These are phyloP conservation scores for Phaseolus coccineus DNA, from an alignment of 331 rosid genomes.

Conservation along the genomic window DNA sequence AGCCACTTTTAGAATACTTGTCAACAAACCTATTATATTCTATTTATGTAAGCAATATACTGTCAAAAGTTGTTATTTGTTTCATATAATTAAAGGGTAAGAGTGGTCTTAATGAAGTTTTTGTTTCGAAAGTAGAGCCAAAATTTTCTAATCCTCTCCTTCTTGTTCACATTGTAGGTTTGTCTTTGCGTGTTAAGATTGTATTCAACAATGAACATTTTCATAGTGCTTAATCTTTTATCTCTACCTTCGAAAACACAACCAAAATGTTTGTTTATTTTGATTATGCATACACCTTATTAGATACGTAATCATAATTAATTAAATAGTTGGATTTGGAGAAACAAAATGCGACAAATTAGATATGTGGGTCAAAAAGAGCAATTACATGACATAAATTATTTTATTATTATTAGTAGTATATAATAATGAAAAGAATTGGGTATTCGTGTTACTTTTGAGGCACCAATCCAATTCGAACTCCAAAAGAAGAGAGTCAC, in stretches of 20 bases:
- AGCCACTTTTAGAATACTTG: background rate
- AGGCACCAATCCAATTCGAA: constrained; percentile 27
- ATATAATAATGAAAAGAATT: background rate
- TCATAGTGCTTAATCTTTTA: constrained; percentile 48
- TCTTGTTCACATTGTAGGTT: constrained; percentile 45
- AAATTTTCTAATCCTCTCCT: constrained; percentile 26
- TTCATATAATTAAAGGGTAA: constrained; percentile 20
- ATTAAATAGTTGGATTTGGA: constrained; percentile 15
- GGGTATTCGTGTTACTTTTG: background rate
- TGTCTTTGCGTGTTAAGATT: constrained; percentile 39
- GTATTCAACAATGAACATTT: constrained; percentile 34
- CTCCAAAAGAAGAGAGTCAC: constrained; percentile 37
- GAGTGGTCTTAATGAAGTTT: constrained; percentile 27
- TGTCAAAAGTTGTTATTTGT: constrained; percentile 60
- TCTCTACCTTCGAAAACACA: constrained; percentile 20
- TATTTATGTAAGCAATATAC: too few species aligned
- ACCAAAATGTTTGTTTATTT: background rate
- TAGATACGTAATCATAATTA: constrained; percentile 23
- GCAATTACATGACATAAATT: background rate
- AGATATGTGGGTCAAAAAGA: constrained; percentile 29
- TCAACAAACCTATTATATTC: background rate
- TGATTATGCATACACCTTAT: background rate
- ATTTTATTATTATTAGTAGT: background rate
- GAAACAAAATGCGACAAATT: constrained; percentile 7
- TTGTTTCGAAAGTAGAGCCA: constrained; percentile 50